Evolutionary conservation across 352 stramenopile genomes (phyloP), one percentile per base, ranked within the genome.

Genomic region (Globisporangium cylindrosporum): DNA sequence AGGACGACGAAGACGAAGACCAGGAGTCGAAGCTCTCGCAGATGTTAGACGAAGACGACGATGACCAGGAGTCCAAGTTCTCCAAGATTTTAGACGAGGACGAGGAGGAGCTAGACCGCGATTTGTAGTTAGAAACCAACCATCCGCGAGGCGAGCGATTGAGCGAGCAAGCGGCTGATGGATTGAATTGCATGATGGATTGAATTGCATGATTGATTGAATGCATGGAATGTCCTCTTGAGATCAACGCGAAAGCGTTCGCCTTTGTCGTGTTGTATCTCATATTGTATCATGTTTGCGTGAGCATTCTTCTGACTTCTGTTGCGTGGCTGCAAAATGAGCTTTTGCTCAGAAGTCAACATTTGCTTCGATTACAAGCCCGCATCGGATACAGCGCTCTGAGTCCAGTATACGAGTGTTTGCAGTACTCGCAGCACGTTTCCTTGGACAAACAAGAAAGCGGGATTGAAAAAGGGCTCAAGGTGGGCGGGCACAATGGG

Each of bases 1-100:
- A 96, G 0, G 84, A 92, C 20, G 84, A 94, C n/a, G 85, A 92
- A 34, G 78, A 83, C 3, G 84, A 90, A 4, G 80, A 89, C 71
- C 73, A 84, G 51, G 81, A 90, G 20, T 76, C 76, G 66, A 91
- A 92, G 70, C 90, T 96, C 64, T 77, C 77, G 63, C 90, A 91
- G 69, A 88, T 95, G 49, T 77, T 96, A 71, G 84, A 91, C 32
- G 88, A 80, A 0, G 89, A 93, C 3, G 71, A 75, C 3, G 85
- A 92, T 3, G 84, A 90, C 71, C 73, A 85, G 59, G 81, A 91
- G 34, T 78, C 77, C 63, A 91, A 91, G 69, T 92, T 96, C 66
- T 76, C 77, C 61, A 91, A 90, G 72, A 88, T 95, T 46, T 77
- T 96, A 71, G 85, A 91, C 14, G 75, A 81, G 9, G 78, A 80